Conservation (phyloP, 176 grass and related monocot genomes). For the Aechmea fasciata region DNA sequence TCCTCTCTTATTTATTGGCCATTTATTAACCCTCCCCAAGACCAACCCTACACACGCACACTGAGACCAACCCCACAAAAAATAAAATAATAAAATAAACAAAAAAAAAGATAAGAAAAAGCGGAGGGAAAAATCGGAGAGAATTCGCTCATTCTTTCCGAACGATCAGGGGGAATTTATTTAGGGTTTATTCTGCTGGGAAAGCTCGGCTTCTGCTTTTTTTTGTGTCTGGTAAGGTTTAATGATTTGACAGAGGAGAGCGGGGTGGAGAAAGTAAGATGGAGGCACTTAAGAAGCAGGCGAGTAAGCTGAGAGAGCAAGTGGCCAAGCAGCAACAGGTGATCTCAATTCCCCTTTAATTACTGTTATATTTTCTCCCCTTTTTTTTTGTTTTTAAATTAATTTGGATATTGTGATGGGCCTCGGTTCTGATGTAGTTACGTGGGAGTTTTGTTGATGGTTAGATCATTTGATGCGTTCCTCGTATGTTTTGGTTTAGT, state of each 20-base stretch:
- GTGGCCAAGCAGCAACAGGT: conserved; percentile 94
- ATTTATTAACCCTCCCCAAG: not conserved
- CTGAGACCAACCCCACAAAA: too few relatives aligned
- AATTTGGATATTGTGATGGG: not conserved
- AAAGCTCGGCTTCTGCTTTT: not conserved
- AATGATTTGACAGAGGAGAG: not conserved
- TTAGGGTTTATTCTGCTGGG: not conserved
- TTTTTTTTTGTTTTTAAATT: not conserved
- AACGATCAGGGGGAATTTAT: not conserved
- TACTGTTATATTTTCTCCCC: conserved; percentile 6
- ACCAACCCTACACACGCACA: too few relatives aligned
- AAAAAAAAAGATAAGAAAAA: too few relatives aligned
- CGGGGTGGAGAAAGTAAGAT: conserved; percentile 22
- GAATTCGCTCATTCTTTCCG: not conserved
- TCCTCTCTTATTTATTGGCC: not conserved
- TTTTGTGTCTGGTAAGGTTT: not conserved
- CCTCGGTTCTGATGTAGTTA: not conserved
- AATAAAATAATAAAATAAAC: too few relatives aligned
- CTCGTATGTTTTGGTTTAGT: not conserved
- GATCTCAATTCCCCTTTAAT: not conserved
- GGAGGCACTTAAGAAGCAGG: conserved; percentile 88
- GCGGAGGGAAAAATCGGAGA: not conserved
- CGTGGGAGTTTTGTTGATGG: not conserved
- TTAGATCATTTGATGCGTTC: not conserved
- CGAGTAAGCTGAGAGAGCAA: conserved; percentile 78